Evolutionary conservation across 352 stramenopile genomes (phyloP).

Genomic region (Globisporangium uncinulatum): DNA sequence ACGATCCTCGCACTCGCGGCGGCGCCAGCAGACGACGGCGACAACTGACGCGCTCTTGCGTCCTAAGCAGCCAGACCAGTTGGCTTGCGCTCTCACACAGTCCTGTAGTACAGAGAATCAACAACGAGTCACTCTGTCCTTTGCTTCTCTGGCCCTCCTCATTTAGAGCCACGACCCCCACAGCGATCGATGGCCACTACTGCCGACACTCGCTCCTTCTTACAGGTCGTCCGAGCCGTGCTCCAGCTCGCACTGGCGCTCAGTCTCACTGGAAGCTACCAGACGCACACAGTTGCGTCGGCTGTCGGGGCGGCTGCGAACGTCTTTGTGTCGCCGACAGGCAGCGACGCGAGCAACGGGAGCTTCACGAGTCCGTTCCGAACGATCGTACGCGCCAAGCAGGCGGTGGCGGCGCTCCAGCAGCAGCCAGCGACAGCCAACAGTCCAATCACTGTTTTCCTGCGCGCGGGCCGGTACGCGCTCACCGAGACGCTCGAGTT

Average conservation of each 20-base stretch:
- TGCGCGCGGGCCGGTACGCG: slow-evolving; percentile 51
- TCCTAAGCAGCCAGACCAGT: no score
- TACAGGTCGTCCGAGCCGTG: no score
- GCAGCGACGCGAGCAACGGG: slow-evolving; percentile 39
- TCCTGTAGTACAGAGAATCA: neutral
- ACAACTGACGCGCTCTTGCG: neutral
- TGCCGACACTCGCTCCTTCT: no score
- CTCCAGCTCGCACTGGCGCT: neutral
- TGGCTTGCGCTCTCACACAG: no score
- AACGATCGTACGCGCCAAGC: slow-evolving; percentile 39
- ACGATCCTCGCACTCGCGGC: slow-evolving; percentile 92
- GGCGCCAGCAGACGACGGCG: slow-evolving; percentile 27
- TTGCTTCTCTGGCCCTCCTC: neutral
- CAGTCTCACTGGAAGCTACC: no score
- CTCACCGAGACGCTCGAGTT: slow-evolving; percentile 54
- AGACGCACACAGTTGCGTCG: neutral
- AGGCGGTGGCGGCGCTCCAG: slow-evolving; percentile 26
- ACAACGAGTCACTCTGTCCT: neutral
- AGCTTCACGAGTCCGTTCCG: slow-evolving; percentile 45
- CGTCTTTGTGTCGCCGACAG: slow-evolving; percentile 45
- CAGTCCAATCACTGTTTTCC: slow-evolving; percentile 47
- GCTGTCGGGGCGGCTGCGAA: neutral
- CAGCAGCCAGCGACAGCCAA: slow-evolving; percentile 16
- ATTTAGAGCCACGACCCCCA: neutral
- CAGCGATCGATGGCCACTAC: neutral